Evolutionary conservation across 164 flowering plant genomes (phyloP), one percentile per base, ranked within the genome.

Genomic region (Magnolia sinica): DNA sequence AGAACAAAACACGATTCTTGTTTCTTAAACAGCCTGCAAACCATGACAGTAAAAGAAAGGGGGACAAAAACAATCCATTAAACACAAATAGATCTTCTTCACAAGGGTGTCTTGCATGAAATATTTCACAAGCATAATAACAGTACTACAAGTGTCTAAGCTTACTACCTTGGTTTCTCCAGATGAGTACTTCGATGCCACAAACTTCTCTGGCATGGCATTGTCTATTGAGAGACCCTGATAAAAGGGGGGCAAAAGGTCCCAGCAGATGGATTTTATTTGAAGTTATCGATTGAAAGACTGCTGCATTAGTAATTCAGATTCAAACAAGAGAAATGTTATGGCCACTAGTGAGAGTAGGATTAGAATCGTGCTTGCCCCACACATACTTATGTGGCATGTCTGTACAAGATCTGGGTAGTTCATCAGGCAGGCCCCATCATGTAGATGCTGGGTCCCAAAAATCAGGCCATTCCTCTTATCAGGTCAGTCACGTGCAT

Each of bases 131-230:
- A 68, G 11, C 27, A 73, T 70, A 70, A 16, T 37, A 70, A 50
- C 1, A 73, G 67, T 51, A 77, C 31, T 18, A 65, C 45, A 51
- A 80, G 73, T 68, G 70, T 50, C 27, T 16, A 37, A 10, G 52
- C 9, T 75, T 51, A 76, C 29, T 74, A 92, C 96, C 97, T 91
- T 92, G 13, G 37, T 31, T 49, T 71, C 61, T 74, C 92, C 94
- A n/a, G 96, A 85, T 3, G 99, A 92, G 85, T 93, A 93, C 73
- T 91, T 87, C 75, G 96, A 86, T 45, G 98, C 98, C 55, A 82
- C 94, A 80, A 92, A 96, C 83, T 91, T 94, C 86, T 94, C 95
- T 19, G 91, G 85, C n/a, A 77, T 83, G 65, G 82, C 74, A 76
- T 74, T 11, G 22, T 93, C 92, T 61, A 94, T 66, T 19, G 89